A percentile compares a stretch with the other conserved stretches of the same genome.
These are phyloP conservation scores for Proteromonas lacertae DNA, from an alignment of 352 stramenopile species.

Conservation along the genomic window DNA sequence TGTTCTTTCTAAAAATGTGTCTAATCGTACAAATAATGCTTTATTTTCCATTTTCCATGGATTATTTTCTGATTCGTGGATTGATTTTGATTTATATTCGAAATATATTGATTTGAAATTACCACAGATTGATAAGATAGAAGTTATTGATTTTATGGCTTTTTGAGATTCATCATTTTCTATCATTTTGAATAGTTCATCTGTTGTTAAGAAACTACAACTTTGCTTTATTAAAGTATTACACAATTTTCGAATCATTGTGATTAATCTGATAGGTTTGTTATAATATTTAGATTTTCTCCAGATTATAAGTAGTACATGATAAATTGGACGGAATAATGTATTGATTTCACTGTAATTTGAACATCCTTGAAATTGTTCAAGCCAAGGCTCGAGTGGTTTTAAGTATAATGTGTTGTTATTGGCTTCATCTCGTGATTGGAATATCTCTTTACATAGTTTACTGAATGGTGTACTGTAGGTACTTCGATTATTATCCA, in stretches of 20 bases:
- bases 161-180: slow-evolving; percentile 26
- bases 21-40: slow-evolving; percentile 41
- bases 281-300: slow-evolving; percentile 57
- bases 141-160: slow-evolving; percentile 1
- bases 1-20: slow-evolving; percentile 49
- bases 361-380: slow-evolving; percentile 6
- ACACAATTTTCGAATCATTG: slow-evolving; percentile 42
- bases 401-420: slow-evolving; percentile 36
- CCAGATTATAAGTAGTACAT: slow-evolving; percentile 46
- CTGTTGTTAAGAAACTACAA: slow-evolving; percentile 24
- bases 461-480: slow-evolving; percentile 57
- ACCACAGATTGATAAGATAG: slow-evolving; percentile 30
- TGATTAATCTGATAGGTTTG: slow-evolving; percentile 32
- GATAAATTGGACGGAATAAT: slow-evolving; percentile 38
- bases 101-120: slow-evolving; percentile 59
- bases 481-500: slow-evolving; percentile 42
- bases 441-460: slow-evolving; percentile 52
- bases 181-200: slow-evolving; percentile 31
- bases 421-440: slow-evolving; percentile 35
- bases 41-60: slow-evolving; percentile 57
- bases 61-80: slow-evolving; percentile 30
- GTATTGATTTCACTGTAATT: slow-evolving; percentile 20
- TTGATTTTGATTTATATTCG: slow-evolving; percentile 46
- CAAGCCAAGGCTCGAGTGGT: slow-evolving; percentile 17
- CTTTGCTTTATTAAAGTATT: slow-evolving; percentile 43